phyloP scores from a whole-genome alignment of 352 stramenopile species.

The Pythium periplocum region DNA sequence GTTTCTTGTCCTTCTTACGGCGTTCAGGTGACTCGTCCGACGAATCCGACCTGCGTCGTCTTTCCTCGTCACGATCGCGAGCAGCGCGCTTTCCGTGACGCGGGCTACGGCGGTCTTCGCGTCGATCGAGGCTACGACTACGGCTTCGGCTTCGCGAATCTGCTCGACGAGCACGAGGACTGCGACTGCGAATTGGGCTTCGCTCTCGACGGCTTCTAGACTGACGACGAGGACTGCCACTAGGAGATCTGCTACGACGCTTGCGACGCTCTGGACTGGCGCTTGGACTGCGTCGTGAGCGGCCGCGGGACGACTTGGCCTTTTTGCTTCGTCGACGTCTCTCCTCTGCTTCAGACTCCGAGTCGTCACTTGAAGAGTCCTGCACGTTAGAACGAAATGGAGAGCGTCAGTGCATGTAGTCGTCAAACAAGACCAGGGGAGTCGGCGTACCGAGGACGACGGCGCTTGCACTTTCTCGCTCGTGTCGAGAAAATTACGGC shows the following conservation, averaged over 20 bases:
- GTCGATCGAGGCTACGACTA: conserved; percentile 20
- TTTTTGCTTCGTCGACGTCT: conserved; percentile 1
- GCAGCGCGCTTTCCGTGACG: conserved; percentile 9
- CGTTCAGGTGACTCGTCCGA: too few relatives aligned
- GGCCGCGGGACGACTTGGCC: background rate
- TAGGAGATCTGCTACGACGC: background rate
- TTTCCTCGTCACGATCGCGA: conserved; percentile 13
- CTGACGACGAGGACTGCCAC: background rate
- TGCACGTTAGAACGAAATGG: background rate
- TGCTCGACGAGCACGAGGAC: background rate
- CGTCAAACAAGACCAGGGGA: background rate
- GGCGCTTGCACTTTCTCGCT: conserved; percentile 30
- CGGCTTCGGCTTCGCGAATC: conserved; percentile 14
- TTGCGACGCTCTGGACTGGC: conserved; percentile 5
- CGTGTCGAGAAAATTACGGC: conserved; percentile 56
- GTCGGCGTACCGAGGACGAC: conserved; percentile 12
- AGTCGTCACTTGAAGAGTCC: conserved; percentile 18
- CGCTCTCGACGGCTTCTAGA: conserved; percentile 2
- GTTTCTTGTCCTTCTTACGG: conserved; percentile 37
- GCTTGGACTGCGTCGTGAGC: conserved; percentile 6
- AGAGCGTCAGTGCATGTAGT: background rate
- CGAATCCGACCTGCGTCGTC: conserved; percentile 23
- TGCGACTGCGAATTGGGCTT: background rate
- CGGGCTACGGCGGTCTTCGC: background rate
- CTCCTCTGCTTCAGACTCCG: conserved; percentile 5